phyloP scores from a whole-genome alignment of 768 basidiomycete genomes.

The Imleria badia region DNA sequence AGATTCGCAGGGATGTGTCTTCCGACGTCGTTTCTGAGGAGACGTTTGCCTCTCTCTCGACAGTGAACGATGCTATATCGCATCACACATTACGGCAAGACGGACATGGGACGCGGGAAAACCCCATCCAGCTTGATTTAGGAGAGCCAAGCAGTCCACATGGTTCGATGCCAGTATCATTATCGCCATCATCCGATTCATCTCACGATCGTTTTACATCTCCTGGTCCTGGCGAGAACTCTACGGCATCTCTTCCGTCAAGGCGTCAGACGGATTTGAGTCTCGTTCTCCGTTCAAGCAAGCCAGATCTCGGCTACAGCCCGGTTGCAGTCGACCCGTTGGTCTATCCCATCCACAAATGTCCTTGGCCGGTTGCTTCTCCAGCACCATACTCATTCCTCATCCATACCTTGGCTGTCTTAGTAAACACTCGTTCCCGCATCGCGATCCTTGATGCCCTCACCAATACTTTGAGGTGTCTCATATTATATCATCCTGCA shows the following conservation, averaged over 20 bases:
- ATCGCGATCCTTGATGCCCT: conserved; percentile 65
- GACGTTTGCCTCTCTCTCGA: conserved; percentile 10
- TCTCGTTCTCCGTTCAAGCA: conserved; percentile 25
- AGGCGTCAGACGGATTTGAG: conserved; percentile 2
- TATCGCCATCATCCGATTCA: conserved; percentile 1
- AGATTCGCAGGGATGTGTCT: conserved; percentile 14
- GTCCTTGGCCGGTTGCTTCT: conserved; percentile 39
- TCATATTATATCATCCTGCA: conserved; percentile 61
- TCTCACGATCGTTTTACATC: conserved; percentile 12
- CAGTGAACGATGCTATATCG: not conserved
- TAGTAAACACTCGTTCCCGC: conserved; percentile 71
- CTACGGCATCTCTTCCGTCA: conserved; percentile 9
- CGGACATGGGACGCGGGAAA: conserved; percentile 25
- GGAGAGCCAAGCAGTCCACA: conserved; percentile 14
- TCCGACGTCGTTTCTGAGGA: conserved; percentile 17
- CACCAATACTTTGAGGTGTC: conserved; percentile 71
- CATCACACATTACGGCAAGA: conserved; percentile 15
- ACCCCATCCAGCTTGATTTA: conserved; percentile 27
- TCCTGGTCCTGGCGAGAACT: conserved; percentile 8
- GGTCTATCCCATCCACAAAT: conserved; percentile 41
- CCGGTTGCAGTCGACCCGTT: conserved; percentile 47
- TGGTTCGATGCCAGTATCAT: conserved; percentile 4
- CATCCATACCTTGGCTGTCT: conserved; percentile 55
- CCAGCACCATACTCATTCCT: conserved; percentile 72
- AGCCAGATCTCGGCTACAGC: conserved; percentile 28